These are phyloP conservation scores for Isatis tinctoria DNA, from an alignment of 345 rosid genomes.

Conservation along the genomic window DNA sequence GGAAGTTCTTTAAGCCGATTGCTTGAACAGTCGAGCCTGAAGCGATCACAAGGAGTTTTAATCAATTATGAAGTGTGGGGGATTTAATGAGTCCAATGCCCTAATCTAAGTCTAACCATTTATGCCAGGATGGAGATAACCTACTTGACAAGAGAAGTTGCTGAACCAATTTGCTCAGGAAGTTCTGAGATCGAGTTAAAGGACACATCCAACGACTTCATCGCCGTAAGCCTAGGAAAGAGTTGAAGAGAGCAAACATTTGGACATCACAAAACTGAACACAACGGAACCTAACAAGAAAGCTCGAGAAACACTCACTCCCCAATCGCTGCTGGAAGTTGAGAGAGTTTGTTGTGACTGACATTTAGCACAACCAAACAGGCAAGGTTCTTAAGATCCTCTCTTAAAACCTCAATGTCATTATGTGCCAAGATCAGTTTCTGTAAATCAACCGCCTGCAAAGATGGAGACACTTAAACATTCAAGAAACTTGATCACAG, in stretches of 20 bases:
- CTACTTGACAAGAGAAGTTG: constrained; percentile 83
- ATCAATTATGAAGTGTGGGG: constrained; percentile 8
- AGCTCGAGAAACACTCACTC: constrained; percentile 51
- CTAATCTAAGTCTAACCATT: not conserved
- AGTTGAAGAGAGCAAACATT: not conserved
- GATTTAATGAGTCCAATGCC: not conserved
- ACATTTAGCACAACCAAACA: constrained; percentile 67
- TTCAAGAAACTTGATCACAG: not conserved
- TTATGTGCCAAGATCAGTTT: constrained; percentile 95
- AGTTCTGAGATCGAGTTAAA: constrained; percentile 51
- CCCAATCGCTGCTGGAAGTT: constrained; percentile 76
- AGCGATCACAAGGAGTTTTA: constrained; percentile 21
- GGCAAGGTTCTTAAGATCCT: constrained; percentile 67
- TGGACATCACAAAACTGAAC: not conserved
- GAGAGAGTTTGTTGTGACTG: constrained; percentile 67
- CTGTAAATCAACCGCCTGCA: constrained; percentile 81
- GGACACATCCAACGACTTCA: constrained; percentile 83
- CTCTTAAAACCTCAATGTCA: constrained; percentile 62
- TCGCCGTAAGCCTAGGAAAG: constrained; percentile 58
- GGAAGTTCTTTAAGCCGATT: constrained; percentile 80
- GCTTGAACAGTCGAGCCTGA: constrained; percentile 82
- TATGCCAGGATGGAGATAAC: constrained; percentile 20
- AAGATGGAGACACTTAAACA: not conserved
- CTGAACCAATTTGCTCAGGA: constrained; percentile 85
- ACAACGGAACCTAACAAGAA: not conserved